A percentile compares a stretch with the other conserved stretches of the same genome.
phyloP scores from a whole-genome alignment of 768 basidiomycete genomes.

The Kwoniella newhampshirensis region DNA sequence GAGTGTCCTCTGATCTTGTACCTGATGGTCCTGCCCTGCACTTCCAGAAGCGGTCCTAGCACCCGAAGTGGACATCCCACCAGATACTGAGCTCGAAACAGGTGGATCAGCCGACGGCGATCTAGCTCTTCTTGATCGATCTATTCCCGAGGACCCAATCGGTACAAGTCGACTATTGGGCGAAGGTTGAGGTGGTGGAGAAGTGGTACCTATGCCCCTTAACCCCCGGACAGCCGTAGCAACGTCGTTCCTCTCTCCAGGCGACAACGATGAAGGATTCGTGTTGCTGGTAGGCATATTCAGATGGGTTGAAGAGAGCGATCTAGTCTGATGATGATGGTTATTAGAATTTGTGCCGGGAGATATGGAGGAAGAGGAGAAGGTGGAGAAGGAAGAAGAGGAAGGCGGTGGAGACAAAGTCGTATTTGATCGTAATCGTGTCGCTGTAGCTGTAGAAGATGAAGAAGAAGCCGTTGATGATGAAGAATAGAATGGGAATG shows the following conservation, averaged over 20 bases:
- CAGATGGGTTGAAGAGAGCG: slow-evolving; percentile 5
- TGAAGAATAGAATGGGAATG: slow-evolving; percentile 3
- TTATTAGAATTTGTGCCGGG: too few relatives aligned
- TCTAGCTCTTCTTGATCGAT: not conserved
- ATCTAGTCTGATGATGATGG: slow-evolving; percentile 13
- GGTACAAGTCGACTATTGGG: not conserved
- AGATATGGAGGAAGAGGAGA: too few relatives aligned
- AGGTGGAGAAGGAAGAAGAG: slow-evolving; percentile 1
- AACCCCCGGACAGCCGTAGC: slow-evolving; percentile 22
- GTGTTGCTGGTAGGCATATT: not conserved
- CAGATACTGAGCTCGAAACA: not conserved
- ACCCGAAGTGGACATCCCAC: too few relatives aligned
- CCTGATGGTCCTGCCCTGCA: not conserved
- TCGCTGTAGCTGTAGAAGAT: not conserved
- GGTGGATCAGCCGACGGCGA: not conserved
- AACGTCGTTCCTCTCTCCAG: slow-evolving; percentile 18
- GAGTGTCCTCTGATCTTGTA: slow-evolving; percentile 21
- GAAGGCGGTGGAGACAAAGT: slow-evolving; percentile 11
- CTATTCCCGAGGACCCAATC: not conserved
- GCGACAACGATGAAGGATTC: slow-evolving; percentile 1
- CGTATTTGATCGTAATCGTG: slow-evolving; percentile 9
- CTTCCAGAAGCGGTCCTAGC: too few relatives aligned
- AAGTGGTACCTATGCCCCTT: not conserved
- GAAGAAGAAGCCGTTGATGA: slow-evolving; percentile 3
- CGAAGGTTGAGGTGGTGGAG: not conserved